Base-by-base conservation (phyloP, 768 basidiomycete genomes). In the Lactarius indigo region DNA sequence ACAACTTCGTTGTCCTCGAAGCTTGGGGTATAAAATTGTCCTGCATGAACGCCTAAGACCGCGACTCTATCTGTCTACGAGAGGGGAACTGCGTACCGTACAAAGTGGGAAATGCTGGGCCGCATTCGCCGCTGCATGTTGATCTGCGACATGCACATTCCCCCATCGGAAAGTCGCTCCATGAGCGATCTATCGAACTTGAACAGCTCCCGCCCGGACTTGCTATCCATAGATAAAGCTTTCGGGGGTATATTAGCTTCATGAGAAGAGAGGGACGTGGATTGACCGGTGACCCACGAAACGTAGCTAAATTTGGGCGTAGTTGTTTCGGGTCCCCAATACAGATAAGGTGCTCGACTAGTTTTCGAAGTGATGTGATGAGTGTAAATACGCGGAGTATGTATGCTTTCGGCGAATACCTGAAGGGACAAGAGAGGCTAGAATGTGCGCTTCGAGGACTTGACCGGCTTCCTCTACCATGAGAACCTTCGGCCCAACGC, bases 391-490 rank as follows among this genome's bases (percentile, higher is more conserved):
- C 26, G n/a, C 15, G 30, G 47, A 26, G 5, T 1, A 30, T 31
- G 18, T 0, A 17, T 17, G 17, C 44, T 23, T 41, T 0, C 10
- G n/a, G 44, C 26, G 33, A 41, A 18, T 42, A 68, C 72, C 72
- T 65, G 66, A 84, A 0, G 82, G 81, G 2, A 89, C 88, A 1
- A 91, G 78, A 42, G 81, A 83, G 3, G 83, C 84, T 6, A 92
- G 74, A 18, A 92, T 80, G 68, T 92, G 91, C 3, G 91, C 87
- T 75, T 92, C 91, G 33, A 92, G 80, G 1, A 92, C 88, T 75
- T 93, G 91, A 0, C 91, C 91, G 0, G 91, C 91, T 73, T 92
- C 91, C 74, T 93, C 90, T 0, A 92, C 87, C 57, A 92, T 76
- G 57, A 91, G 73, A 0, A 91, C 83, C 37, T 80, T 81, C 0